A percentile compares a stretch with the other conserved stretches of the same genome.
phyloP scores from a whole-genome alignment of 345 rosid species.

The Populus alba region DNA sequence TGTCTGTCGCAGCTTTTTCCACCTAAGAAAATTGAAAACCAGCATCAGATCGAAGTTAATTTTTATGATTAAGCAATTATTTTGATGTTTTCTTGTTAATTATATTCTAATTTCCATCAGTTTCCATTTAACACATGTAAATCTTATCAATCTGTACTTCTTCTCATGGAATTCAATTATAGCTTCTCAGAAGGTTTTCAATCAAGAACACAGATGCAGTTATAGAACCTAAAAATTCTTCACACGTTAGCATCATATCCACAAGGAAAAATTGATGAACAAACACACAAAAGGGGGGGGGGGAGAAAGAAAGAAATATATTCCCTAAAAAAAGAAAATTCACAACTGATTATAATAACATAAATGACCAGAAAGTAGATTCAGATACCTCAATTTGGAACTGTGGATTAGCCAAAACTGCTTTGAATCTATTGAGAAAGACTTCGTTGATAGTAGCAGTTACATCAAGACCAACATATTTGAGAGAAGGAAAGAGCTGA shows the following conservation, averaged over 20 bases:
- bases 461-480: slow-evolving; percentile 46
- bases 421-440: slow-evolving; percentile 36
- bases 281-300: too few relatives aligned
- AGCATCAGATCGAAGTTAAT: neutral
- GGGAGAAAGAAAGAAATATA: neutral
- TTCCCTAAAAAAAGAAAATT: neutral
- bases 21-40: slow-evolving; percentile 43
- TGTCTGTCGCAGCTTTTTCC: slow-evolving; percentile 23
- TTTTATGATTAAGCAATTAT: neutral
- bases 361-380: neutral
- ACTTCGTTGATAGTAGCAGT: slow-evolving; percentile 64
- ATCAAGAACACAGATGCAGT: neutral
- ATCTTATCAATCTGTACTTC: neutral
- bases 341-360: neutral
- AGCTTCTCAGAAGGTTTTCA: neutral
- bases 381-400: slow-evolving; percentile 40
- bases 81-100: neutral
- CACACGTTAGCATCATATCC: neutral
- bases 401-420: slow-evolving; percentile 16
- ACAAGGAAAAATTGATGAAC: too few relatives aligned
- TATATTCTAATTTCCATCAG: neutral
- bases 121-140: neutral
- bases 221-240: neutral
- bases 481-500: slow-evolving; percentile 48
- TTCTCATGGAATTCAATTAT: neutral